A percentile compares a stretch with the other conserved stretches of the same genome.
phyloP scores from a whole-genome alignment of 2,329 filamentous ascomycete genomes.

The Emydomyces testavorans region DNA sequence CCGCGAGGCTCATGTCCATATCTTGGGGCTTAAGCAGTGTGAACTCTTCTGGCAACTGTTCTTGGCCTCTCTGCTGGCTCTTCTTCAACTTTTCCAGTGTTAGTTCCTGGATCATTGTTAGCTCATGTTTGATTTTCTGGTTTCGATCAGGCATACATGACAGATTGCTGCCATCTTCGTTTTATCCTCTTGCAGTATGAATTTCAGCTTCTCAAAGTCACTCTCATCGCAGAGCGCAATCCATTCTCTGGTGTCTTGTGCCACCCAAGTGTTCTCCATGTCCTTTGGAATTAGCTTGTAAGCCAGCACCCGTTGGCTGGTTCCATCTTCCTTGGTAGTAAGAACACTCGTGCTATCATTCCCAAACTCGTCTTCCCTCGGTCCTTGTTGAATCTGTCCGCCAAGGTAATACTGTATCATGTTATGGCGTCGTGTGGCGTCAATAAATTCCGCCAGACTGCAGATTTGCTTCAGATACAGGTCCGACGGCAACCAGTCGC shows the following conservation, averaged over 20 bases:
- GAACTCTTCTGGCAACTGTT: background rate
- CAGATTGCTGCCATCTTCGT: slow-evolving; percentile 11
- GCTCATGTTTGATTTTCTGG: background rate
- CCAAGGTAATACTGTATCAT: background rate
- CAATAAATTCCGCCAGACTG: slow-evolving; percentile 9
- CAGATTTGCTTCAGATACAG: slow-evolving; percentile 9
- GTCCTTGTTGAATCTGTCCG: background rate
- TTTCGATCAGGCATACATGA: slow-evolving; percentile 9
- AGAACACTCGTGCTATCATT: background rate
- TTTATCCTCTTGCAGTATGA: slow-evolving; percentile 3
- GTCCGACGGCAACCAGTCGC: slow-evolving; percentile 7
- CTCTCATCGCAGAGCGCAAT: slow-evolving; percentile 9
- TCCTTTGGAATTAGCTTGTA: slow-evolving; percentile 11
- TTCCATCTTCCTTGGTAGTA: background rate
- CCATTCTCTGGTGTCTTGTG: slow-evolving; percentile 4
- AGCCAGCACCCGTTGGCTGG: slow-evolving; percentile 6
- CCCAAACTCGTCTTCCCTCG: background rate
- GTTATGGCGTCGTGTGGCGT: background rate
- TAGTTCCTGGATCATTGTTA: background rate
- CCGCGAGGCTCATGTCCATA: background rate
- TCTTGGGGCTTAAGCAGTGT: background rate
- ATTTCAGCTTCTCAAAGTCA: slow-evolving; percentile 11
- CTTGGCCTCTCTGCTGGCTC: background rate
- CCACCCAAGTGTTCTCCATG: background rate
- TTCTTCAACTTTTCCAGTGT: background rate